Base-by-base conservation (phyloP, 768 basidiomycete genomes). In the Tephrocybe sp. region DNA sequence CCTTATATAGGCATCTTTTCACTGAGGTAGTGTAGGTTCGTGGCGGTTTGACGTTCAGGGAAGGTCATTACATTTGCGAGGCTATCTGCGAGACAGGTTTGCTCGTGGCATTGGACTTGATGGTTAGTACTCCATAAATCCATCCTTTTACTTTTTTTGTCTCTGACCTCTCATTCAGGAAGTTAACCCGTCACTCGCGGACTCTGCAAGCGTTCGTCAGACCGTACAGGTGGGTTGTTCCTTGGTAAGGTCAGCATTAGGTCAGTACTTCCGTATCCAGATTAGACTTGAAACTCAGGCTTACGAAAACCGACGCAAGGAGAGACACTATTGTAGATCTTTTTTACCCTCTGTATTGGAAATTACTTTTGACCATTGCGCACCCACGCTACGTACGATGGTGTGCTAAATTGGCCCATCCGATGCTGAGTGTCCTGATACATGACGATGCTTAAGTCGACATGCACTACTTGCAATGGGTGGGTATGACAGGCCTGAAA, bases 1-100 rank as follows among this genome's bases (percentile, higher is more conserved):
- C 25, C 24, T 34, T 15, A 16, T 7, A 15, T 25, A 28, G 24
- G 36, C 44, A 39, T 45, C 43, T 28, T 28, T 35, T 36, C 40
- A 54, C 55, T 52, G 19, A 48, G 44, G 49, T 55, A 25, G 42
- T 37, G 28, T 50, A 88, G 83, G 92, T 96, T 19, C 87, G 95
- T 59, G 97, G 97, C 2, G 97, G 97, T 9, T 72, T 99, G 53
- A 94, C 91, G 18, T 99, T 98, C 74, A 76, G 97, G 56, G 97
- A 99, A 65, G 96, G 95, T n/a, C 97, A 98, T 69, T 98, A 95
- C 66, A 94, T 96, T 60, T 93, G 90, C 57, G 94, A 98, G 70
- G 86, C 89, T 5, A 81, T 98, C 35, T 83, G 84, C 53, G 94
- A 97, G 74, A 98, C 95, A 5, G 94, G 94, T 5, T 79, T 89